These are phyloP conservation scores for Kwoniella shandongensis DNA, from an alignment of 768 basidiomycete species.

Conservation along the genomic window DNA sequence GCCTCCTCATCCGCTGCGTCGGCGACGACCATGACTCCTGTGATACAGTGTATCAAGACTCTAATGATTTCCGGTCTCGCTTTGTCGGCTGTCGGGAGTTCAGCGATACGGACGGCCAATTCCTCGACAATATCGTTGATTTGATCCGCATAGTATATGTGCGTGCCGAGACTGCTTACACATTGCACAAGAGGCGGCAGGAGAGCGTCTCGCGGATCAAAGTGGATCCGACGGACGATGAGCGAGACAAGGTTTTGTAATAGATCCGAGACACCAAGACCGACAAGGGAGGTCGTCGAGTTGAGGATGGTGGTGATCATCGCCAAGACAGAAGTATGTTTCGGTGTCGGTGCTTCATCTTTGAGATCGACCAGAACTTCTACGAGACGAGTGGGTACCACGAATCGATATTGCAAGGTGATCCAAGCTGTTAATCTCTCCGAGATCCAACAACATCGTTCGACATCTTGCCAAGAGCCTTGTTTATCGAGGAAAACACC, in stretches of 20 bases:
- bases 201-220: conserved; percentile 65
- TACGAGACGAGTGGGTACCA: conserved; percentile 78
- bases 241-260: conserved; percentile 73
- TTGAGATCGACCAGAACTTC: conserved; percentile 67
- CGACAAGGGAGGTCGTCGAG: conserved; percentile 73
- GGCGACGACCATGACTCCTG: conserved; percentile 38
- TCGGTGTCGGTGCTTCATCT: conserved; percentile 23
- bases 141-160: conserved; percentile 94
- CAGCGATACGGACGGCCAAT: conserved; percentile 69
- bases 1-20: conserved; percentile 31
- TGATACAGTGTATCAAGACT: conserved; percentile 37
- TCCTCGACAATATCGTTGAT: conserved; percentile 88
- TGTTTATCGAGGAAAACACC: conserved; percentile 66
- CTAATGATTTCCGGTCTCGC: conserved; percentile 40
- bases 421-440: conserved; percentile 79
- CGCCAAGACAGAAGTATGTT: conserved; percentile 64
- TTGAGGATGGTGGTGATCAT: conserved; percentile 81
- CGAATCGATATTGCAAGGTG: conserved; percentile 89
- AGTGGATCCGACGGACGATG: conserved; percentile 67
- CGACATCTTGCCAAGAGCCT: conserved; percentile 64
- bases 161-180: conserved; percentile 79
- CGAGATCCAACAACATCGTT: conserved; percentile 80
- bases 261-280: conserved; percentile 86
- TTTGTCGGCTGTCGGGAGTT: conserved; percentile 59
- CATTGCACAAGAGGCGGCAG: conserved; percentile 70